These are phyloP conservation scores for Leptomonas pyrrhocoris DNA, from an alignment of 208 protist genomes.

Conservation along the genomic window DNA sequence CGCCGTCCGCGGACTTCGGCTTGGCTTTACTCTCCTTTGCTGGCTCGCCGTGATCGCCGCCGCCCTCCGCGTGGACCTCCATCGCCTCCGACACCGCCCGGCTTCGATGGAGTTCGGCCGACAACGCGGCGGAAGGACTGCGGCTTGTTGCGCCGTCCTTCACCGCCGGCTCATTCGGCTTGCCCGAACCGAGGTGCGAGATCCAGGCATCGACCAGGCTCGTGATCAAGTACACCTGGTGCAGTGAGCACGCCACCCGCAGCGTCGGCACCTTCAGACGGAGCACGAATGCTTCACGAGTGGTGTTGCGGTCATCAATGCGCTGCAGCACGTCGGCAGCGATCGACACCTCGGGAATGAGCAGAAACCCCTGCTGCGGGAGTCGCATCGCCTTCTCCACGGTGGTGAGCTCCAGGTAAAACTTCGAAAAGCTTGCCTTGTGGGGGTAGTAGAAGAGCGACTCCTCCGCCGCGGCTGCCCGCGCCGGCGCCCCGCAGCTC, in stretches of 20 bases:
- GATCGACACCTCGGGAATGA: conserved; percentile 76
- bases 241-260: conserved; percentile 60
- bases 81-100: conserved; percentile 10
- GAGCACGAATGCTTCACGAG: conserved; percentile 69
- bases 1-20: not conserved
- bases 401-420: conserved; percentile 81
- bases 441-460: conserved; percentile 77
- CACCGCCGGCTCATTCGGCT: not conserved
- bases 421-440: conserved; percentile 67
- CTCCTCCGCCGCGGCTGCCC: conserved; percentile 36
- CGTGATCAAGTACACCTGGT: conserved; percentile 77
- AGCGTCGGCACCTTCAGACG: conserved; percentile 74
- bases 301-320: conserved; percentile 58
- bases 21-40: no score
- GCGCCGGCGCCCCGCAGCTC: not conserved
- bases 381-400: conserved; percentile 56
- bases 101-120: not conserved
- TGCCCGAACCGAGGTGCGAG: conserved; percentile 21
- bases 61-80: not conserved
- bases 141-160: not conserved
- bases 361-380: conserved; percentile 68
- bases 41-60: not conserved
- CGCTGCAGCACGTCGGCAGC: conserved; percentile 71
- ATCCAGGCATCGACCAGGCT: conserved; percentile 80
- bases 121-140: not conserved